Conservation (phyloP, 768 basidiomycete genomes). For the Boletus eberwhitei region DNA sequence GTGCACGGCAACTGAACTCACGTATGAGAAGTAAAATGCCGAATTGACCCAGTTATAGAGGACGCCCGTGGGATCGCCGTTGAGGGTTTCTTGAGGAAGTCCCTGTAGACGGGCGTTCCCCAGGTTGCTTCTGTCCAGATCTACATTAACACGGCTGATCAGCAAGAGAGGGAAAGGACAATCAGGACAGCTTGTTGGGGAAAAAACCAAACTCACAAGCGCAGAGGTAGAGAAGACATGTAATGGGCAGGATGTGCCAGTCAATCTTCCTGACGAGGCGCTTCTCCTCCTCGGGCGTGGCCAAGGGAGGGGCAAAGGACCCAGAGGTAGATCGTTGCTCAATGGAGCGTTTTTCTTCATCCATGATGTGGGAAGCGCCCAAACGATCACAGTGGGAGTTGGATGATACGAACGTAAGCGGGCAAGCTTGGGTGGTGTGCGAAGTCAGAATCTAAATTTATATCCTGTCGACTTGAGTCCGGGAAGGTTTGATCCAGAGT, state of each 20-base stretch:
- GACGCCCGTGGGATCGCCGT: slow-evolving; percentile 62
- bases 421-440: neutral
- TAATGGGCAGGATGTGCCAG: slow-evolving; percentile 42
- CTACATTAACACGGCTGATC: slow-evolving; percentile 11
- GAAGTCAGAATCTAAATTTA: neutral
- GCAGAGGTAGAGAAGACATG: slow-evolving; percentile 70
- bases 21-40: slow-evolving; percentile 77
- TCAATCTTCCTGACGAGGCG: slow-evolving; percentile 38
- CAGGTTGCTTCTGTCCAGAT: slow-evolving; percentile 72
- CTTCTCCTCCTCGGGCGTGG: slow-evolving; percentile 34
- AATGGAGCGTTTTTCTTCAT: slow-evolving; percentile 16
- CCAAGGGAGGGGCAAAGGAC: slow-evolving; percentile 8
- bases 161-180: neutral
- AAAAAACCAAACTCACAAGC: slow-evolving; percentile 51
- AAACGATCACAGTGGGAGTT: neutral
- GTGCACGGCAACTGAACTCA: slow-evolving; percentile 30
- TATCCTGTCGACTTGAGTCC: neutral
- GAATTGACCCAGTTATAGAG: slow-evolving; percentile 76
- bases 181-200: neutral
- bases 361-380: slow-evolving; percentile 7
- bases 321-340: neutral
- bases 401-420: neutral
- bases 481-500: neutral
- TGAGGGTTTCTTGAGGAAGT: slow-evolving; percentile 60
- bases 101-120: slow-evolving; percentile 79